These are phyloP conservation scores for Trichoderma virens DNA, from an alignment of 495 filamentous ascomycete species.

Conservation along the genomic window DNA sequence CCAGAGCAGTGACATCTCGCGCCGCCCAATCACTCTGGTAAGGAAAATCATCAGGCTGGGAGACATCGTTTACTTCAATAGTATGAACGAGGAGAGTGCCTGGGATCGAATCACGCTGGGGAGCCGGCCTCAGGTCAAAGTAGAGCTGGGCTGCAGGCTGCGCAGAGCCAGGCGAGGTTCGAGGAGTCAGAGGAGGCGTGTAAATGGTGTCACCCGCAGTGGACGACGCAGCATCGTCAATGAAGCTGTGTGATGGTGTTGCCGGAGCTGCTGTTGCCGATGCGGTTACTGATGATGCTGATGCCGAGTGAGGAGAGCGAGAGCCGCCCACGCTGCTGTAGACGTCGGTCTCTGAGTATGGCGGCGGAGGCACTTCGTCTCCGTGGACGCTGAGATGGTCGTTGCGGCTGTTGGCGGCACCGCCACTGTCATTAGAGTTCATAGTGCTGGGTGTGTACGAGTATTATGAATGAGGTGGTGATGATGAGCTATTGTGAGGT, in stretches of 20 bases:
- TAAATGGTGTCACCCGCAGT: constrained; percentile 34
- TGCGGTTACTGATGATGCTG: background rate
- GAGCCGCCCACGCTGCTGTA: constrained; percentile 27
- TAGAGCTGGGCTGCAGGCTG: constrained; percentile 22
- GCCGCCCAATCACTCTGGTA: constrained; percentile 22
- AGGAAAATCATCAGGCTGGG: constrained; percentile 25
- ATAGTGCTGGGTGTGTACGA: background rate
- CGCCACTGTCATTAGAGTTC: background rate
- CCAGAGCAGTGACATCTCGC: constrained; percentile 32
- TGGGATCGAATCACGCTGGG: background rate
- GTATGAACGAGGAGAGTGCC: constrained; percentile 17
- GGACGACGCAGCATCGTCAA: constrained; percentile 23
- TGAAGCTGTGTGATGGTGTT: constrained; percentile 15
- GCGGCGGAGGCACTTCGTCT: constrained; percentile 37
- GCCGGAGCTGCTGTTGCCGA: background rate
- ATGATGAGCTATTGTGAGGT: background rate
- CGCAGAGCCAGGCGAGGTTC: constrained; percentile 22
- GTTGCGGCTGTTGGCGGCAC: constrained; percentile 16
- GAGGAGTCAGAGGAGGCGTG: constrained; percentile 39
- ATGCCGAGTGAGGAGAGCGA: background rate
- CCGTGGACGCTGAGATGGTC: background rate
- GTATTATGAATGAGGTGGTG: background rate
- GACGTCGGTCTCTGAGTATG: constrained; percentile 43
- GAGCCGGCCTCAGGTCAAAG: constrained; percentile 32
- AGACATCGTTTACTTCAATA: constrained; percentile 18